These are phyloP conservation scores for Phytophthora pistaciae DNA, from an alignment of 352 stramenopile genomes.

Conservation along the genomic window DNA sequence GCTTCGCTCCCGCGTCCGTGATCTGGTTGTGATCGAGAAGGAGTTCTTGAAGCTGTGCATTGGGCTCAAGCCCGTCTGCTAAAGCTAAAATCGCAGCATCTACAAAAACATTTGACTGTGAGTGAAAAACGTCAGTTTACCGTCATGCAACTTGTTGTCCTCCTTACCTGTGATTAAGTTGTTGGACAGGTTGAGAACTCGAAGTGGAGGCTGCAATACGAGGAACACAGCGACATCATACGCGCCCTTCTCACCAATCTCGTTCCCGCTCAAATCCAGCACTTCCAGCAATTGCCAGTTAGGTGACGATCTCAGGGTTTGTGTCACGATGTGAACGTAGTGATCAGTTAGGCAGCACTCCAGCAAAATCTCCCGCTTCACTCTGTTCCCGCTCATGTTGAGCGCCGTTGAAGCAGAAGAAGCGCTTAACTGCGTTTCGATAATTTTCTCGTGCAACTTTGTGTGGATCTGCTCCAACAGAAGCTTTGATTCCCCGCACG, in stretches of 20 bases:
- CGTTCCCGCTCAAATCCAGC: conserved; percentile 68
- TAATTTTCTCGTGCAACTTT: conserved; percentile 58
- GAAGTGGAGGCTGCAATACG: conserved; percentile 45
- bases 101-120: conserved; percentile 11
- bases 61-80: conserved; percentile 55
- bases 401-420: conserved; percentile 11
- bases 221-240: conserved; percentile 58
- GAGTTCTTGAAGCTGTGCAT: conserved; percentile 53
- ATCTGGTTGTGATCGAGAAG: conserved; percentile 64
- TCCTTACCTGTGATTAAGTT: conserved; percentile 60
- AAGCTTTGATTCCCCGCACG: not conserved
- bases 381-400: conserved; percentile 31
- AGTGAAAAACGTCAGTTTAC: not conserved
- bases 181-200: conserved; percentile 54
- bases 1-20: conserved; percentile 53
- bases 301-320: conserved; percentile 29
- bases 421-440: conserved; percentile 41
- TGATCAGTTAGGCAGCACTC: conserved; percentile 41
- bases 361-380: conserved; percentile 37
- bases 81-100: conserved; percentile 49
- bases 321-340: conserved; percentile 23
- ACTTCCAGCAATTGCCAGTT: conserved; percentile 46
- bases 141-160: not conserved
- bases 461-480: conserved; percentile 28
- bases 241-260: conserved; percentile 46